Evolutionary conservation across 257 asterid genomes (phyloP).

Genomic region (Prunella vulgaris): DNA sequence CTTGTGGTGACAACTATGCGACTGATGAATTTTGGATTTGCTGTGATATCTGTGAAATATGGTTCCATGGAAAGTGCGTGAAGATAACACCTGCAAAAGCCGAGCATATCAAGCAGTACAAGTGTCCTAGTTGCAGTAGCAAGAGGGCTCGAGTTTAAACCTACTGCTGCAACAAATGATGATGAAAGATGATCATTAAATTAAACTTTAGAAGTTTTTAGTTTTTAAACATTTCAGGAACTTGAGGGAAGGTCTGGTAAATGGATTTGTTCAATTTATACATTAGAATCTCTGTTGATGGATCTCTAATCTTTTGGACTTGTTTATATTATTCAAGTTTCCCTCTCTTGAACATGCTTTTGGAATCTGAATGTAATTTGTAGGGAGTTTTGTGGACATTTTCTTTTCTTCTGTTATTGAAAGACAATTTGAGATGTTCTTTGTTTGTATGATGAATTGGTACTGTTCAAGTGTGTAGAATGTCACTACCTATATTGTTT

Average conservation of each 20-base stretch:
- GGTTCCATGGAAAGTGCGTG: conserved; percentile 89
- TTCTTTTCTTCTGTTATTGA: not conserved
- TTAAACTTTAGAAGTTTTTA: conserved; percentile 17
- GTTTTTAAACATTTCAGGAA: not conserved
- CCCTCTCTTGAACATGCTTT: not conserved
- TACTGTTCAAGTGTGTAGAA: no score
- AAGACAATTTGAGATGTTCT: not conserved
- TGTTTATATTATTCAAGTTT: not conserved
- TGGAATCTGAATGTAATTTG: not conserved
- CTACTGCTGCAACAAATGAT: not conserved
- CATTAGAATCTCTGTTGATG: not conserved
- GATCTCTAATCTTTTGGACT: not conserved
- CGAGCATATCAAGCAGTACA: conserved; percentile 79
- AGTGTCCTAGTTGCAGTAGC: conserved; percentile 75
- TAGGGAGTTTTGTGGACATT: not conserved
- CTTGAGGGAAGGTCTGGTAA: not conserved
- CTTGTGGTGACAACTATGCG: conserved; percentile 63
- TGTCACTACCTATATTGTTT: no score
- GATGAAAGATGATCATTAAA: not conserved
- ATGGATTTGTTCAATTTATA: not conserved
- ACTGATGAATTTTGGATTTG: conserved; percentile 79
- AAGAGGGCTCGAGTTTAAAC: conserved; percentile 56
- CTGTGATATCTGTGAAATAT: conserved; percentile 71
- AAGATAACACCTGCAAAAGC: conserved; percentile 83
- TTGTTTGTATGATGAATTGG: not conserved